Base-by-base conservation (phyloP, 2,329 filamentous ascomycete genomes). In the Aulographum hederae region DNA sequence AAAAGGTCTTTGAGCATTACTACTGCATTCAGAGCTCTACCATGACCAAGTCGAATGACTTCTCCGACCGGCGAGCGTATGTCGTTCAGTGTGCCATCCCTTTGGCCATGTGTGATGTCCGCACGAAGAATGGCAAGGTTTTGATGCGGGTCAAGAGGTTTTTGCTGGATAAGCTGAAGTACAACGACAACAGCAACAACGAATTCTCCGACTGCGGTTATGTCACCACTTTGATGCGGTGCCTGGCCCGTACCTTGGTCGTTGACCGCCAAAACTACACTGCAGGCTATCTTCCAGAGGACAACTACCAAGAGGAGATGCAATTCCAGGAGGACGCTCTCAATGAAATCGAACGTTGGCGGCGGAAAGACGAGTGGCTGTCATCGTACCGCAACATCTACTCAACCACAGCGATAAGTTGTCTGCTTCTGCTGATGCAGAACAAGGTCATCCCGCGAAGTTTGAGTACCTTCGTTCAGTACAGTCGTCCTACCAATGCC, bases 171-270 rank as follows among this genome's bases (percentile, higher is more conserved):
- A 79, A 91, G 47, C 61, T 98, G 20, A 76, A 79, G 30, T 86
- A 84, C 57, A 98, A 98, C 47, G 85, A 98, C 54, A 98, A 98
- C 47, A 75, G 78, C 2, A 77, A 79, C 37, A 98, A 98, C 43
- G 60, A 60, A 31, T 91, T 72, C 46, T 93, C 85, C 4, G 91
- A 98, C 45, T 77, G 85, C 38, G 74, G 80, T 44, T 98, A 94
- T 47, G 71, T 98, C 33, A 73, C 82, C 5, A 78, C 67, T 15
- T 63, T 98, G 16, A 78, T 98, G 59, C 58, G 52, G 23, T 69
- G 68, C 25, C 51, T 78, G 4, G 62, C 67, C 4, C 58, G 69
- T 38, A 63, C 66, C 6, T 51, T 75, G 33, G 54, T 28, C 12
- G 15, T 16, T 8, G 15, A 28, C 8, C 15, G 8, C 10, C 12